Percentiles rank a stretch among this genome's conserved stretches.
Evolutionary conservation across 1,139 yeast genomes (phyloP).

Genomic region (Yamadazyma triangularis): DNA sequence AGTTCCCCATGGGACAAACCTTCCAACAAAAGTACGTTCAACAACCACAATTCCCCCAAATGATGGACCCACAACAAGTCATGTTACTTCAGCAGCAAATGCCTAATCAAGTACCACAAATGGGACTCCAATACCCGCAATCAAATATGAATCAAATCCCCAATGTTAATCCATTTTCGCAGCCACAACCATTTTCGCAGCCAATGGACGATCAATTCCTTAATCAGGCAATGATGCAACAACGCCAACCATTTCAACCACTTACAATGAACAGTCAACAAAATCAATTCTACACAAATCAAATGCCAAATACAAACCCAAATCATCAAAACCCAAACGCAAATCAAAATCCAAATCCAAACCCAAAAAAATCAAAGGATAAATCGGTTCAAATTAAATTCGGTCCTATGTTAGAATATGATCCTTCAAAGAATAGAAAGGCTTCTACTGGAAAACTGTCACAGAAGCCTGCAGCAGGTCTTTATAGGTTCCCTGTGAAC

Average conservation of each 20-base stretch:
- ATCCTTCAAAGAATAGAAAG: conserved; percentile 27
- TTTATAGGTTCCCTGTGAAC: conserved; percentile 27
- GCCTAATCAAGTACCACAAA: conserved; percentile 5
- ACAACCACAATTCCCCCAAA: conserved; percentile 4
- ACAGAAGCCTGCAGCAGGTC: conserved; percentile 16
- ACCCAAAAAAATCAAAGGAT: conserved; percentile 13
- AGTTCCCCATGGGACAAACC: too few relatives aligned
- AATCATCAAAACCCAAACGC: too few relatives aligned
- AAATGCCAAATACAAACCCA: too few relatives aligned
- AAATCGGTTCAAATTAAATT: conserved; percentile 31
- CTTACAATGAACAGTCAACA: conserved; percentile 8
- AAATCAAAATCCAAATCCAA: too few relatives aligned
- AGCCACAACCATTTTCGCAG: conserved; percentile 6
- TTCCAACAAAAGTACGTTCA: conserved; percentile 4
- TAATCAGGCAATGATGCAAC: conserved; percentile 5
- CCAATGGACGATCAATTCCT: conserved; percentile 10
- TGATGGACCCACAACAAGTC: conserved; percentile 8
- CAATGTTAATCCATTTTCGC: too few relatives aligned
- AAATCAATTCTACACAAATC: too few relatives aligned
- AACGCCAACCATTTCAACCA: conserved; percentile 9
- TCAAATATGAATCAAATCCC: conserved; percentile 4
- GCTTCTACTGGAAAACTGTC: conserved; percentile 4
- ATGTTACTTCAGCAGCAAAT: conserved; percentile 6
- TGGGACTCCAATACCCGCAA: conserved; percentile 5
- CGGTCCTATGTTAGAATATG: conserved; percentile 41